A percentile compares a stretch with the other conserved stretches of the same genome.
Evolutionary conservation across 257 asterid species (phyloP).

Genomic region (Salvia rosmarinus): DNA sequence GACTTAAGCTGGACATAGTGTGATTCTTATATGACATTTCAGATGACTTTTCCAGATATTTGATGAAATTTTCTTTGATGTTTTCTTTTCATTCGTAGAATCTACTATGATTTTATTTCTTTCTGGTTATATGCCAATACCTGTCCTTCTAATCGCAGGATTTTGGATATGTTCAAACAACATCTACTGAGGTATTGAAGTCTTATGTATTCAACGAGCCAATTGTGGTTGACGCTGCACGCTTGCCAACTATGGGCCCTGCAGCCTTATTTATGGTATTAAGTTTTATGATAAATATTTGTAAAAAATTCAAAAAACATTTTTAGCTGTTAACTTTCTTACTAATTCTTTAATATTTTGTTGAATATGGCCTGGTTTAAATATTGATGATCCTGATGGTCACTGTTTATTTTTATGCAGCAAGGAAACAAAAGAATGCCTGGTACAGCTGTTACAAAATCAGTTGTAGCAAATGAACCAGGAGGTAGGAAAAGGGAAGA

Average conservation of each 20-base stretch:
- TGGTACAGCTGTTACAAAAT: slow-evolving; percentile 95
- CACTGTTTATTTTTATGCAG: slow-evolving; percentile 52
- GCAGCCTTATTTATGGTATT: slow-evolving; percentile 92
- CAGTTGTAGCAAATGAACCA: slow-evolving; percentile 97
- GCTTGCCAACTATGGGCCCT: slow-evolving; percentile 89
- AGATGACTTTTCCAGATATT: slow-evolving; percentile 10
- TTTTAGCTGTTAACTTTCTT: slow-evolving; percentile 17
- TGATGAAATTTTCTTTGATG: slow-evolving; percentile 20
- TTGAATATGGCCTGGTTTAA: slow-evolving; percentile 15
- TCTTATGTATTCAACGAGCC: slow-evolving; percentile 96
- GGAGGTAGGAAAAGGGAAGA: slow-evolving; percentile 98
- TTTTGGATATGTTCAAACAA: slow-evolving; percentile 96
- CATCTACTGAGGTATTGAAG: slow-evolving; percentile 95
- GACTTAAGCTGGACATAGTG: not conserved
- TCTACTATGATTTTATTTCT: not conserved
- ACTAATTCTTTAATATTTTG: slow-evolving; percentile 27
- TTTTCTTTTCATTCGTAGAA: slow-evolving; percentile 22
- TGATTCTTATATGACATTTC: slow-evolving; percentile 17
- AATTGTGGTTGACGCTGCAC: slow-evolving; percentile 89
- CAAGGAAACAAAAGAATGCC: slow-evolving; percentile 99
- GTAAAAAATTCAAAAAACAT: not conserved
- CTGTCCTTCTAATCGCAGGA: slow-evolving; percentile 59
- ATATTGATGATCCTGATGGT: slow-evolving; percentile 34
- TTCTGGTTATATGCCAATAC: slow-evolving; percentile 19
- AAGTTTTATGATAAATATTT: slow-evolving; percentile 27